Conservation (phyloP, 352 stramenopile genomes). For the Pythium monospermum region DNA sequence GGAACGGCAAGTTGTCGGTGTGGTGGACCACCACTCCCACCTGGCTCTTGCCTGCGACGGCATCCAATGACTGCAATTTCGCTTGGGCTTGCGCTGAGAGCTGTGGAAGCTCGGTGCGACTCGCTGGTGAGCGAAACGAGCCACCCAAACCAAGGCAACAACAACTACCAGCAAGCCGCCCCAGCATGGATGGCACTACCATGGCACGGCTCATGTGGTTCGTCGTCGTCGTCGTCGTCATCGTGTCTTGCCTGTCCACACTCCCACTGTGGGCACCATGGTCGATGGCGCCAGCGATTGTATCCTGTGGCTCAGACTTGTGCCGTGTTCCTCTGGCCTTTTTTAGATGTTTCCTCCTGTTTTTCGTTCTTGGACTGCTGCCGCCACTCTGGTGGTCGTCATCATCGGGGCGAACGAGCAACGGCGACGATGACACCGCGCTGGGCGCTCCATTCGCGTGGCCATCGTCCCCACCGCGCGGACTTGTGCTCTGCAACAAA, state of each 20-base stretch:
- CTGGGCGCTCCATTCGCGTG: no score
- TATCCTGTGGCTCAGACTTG: no score
- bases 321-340: background rate
- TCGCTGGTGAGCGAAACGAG: conserved; percentile 3
- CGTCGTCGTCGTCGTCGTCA: no score
- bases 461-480: no score
- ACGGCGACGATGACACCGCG: conserved; percentile 30
- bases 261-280: background rate
- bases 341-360: background rate
- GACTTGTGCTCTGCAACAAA: no score
- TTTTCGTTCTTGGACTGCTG: background rate
- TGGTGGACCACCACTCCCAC: conserved; percentile 35
- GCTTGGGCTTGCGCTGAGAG: background rate
- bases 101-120: background rate
- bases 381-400: no score
- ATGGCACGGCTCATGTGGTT: no score
- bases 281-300: no score
- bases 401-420: conserved; percentile 28
- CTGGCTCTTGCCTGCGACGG: conserved; percentile 18
- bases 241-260: background rate
- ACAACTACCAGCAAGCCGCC: no score
- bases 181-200: no score
- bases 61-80: conserved; percentile 3
- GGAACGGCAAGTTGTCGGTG: conserved; percentile 53
- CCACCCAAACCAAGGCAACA: conserved; percentile 6